Conservation (phyloP, 2,329 filamentous ascomycete genomes). For the Alternaria tenuissima region DNA sequence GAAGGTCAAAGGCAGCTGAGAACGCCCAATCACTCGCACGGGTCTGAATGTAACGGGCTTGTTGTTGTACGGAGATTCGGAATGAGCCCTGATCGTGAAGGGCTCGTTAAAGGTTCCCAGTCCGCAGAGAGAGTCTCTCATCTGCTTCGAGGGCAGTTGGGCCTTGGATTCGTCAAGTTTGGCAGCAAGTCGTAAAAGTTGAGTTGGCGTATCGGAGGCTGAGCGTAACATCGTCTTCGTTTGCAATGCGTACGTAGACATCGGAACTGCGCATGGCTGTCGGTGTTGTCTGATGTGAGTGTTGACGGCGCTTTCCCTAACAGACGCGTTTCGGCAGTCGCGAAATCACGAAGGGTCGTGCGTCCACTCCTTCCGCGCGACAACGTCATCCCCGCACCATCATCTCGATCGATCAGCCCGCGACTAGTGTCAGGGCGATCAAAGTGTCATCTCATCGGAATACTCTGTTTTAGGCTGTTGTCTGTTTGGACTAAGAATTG, state of each 20-base stretch:
- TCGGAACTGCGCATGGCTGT: conserved; percentile 38
- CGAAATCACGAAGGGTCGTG: conserved; percentile 29
- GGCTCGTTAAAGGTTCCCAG: conserved; percentile 38
- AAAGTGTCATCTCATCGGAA: not conserved
- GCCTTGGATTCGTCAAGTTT: conserved; percentile 37
- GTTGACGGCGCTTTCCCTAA: conserved; percentile 19
- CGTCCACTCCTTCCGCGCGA: conserved; percentile 15
- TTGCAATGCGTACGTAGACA: conserved; percentile 41
- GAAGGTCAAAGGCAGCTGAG: conserved; percentile 50
- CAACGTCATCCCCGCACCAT: conserved; percentile 17
- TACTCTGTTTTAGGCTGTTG: not conserved
- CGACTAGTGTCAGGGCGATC: not conserved
- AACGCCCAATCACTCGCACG: conserved; percentile 45
- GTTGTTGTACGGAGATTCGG: conserved; percentile 37
- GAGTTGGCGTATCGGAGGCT: conserved; percentile 25
- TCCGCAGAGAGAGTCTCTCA: conserved; percentile 40
- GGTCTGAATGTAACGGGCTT: conserved; percentile 43
- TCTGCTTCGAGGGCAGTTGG: conserved; percentile 42
- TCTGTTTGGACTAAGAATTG: not conserved
- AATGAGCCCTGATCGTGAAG: conserved; percentile 45
- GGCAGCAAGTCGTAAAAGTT: conserved; percentile 33
- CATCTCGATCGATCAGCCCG: conserved; percentile 5
- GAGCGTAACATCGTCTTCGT: conserved; percentile 43
- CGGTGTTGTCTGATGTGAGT: conserved; percentile 10
- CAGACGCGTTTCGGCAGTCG: conserved; percentile 31